Evolutionary conservation across 768 basidiomycete species (phyloP).

Genomic region (Termitomyces sp.): DNA sequence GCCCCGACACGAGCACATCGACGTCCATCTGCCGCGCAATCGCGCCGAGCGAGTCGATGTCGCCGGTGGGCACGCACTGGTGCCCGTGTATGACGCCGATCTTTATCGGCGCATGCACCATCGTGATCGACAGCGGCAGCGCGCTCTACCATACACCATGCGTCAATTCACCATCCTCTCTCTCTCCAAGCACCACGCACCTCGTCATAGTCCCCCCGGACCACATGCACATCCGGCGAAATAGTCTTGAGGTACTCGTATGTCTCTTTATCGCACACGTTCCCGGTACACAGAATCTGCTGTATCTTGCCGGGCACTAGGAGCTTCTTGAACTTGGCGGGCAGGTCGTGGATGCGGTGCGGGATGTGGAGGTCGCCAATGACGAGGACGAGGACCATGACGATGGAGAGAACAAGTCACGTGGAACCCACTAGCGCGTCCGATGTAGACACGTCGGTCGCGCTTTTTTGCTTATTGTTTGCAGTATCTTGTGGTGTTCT

Average conservation of each 20-base stretch:
- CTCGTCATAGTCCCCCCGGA: slow-evolving; percentile 95
- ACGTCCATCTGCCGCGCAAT: slow-evolving; percentile 97
- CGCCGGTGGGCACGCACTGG: slow-evolving; percentile 89
- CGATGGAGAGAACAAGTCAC: slow-evolving; percentile 11
- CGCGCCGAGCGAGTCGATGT: slow-evolving; percentile 83
- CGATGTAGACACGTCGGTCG: too few species aligned
- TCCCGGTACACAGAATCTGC: slow-evolving; percentile 96
- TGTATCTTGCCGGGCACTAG: slow-evolving; percentile 96
- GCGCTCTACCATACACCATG: slow-evolving; percentile 40
- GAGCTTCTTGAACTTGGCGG: slow-evolving; percentile 95
- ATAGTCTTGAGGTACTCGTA: slow-evolving; percentile 94
- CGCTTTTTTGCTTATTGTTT: too few species aligned
- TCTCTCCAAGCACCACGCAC: slow-evolving; percentile 35
- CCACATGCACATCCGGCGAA: slow-evolving; percentile 89
- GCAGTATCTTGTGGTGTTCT: too few species aligned
- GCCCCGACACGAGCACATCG: slow-evolving; percentile 90
- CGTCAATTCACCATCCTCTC: neutral
- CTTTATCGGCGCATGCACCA: slow-evolving; percentile 80
- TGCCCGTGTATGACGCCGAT: slow-evolving; percentile 95
- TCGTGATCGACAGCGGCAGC: slow-evolving; percentile 77
- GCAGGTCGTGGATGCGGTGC: slow-evolving; percentile 84
- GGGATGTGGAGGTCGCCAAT: slow-evolving; percentile 99
- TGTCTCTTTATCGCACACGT: slow-evolving; percentile 96
- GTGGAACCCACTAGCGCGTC: too few species aligned
- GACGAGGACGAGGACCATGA: slow-evolving; percentile 91